Conservation (phyloP, 148 eudicot genomes). For the Diospyros kaki region DNA sequence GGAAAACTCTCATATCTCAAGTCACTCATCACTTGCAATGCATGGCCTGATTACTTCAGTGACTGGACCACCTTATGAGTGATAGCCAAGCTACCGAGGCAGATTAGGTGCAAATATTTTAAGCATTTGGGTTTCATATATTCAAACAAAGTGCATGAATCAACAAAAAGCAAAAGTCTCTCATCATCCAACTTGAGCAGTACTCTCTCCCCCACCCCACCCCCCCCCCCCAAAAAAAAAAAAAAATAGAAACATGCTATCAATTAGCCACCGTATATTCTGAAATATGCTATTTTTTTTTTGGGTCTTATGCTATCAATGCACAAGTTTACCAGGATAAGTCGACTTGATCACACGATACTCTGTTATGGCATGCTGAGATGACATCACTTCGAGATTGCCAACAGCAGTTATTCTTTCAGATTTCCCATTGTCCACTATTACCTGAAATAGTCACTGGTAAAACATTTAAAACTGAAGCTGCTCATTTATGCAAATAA, state of each 20-base stretch:
- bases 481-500: too few species aligned
- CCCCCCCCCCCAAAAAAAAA: too few species aligned
- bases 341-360: conserved; percentile 70
- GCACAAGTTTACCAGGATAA: conserved; percentile 35
- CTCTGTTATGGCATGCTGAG: conserved; percentile 85
- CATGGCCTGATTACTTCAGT: neutral
- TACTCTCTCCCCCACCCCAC: too few species aligned
- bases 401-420: conserved; percentile 68
- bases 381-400: conserved; percentile 28
- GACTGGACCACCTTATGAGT: neutral
- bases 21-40: neutral
- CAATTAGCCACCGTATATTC: neutral
- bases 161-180: too few species aligned
- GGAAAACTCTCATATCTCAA: neutral
- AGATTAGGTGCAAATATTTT: too few species aligned
- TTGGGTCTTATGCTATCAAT: neutral
- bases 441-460: conserved; percentile 37
- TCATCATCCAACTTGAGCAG: too few species aligned
- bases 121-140: too few species aligned
- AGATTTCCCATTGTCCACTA: conserved; percentile 83
- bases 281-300: neutral
- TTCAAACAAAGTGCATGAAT: too few species aligned
- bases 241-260: too few species aligned
- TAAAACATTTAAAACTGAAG: neutral
- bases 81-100: too few species aligned